Base-by-base conservation (phyloP, 2,329 filamentous ascomycete species). In the Sporothrix euskadiensis region DNA sequence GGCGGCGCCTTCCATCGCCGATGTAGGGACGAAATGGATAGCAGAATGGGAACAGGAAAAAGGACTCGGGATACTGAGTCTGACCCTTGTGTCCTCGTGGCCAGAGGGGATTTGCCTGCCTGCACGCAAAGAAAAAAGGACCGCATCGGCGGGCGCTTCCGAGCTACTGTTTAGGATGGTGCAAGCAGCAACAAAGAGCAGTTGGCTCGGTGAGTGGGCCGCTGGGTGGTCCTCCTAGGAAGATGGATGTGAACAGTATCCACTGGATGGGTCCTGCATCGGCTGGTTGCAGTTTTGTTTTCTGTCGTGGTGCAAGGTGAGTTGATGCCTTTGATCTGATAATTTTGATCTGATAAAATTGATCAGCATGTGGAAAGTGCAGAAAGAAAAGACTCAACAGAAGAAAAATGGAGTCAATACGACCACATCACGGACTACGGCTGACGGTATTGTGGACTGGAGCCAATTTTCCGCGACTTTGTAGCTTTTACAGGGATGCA, bases 321-420 rank as follows among this genome's bases (percentile, higher is more conserved):
- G 44, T 14, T 16, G 41, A 47, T 66, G 22, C 22, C 22, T 65
- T 65, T 47, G 61, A 66, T 66, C 61, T 47, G 61, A 47, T 66
- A 66, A 47, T 30, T 22, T 63, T 30, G 14, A 47, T 30, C n/a
- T 16, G 61, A 65, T 44, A 65, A 41, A 14, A 44, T 16, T 41
- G 61, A 44, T 47, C 39, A 66, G 5, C 61, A 12, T 1, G 39
- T 14, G n/a, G n/a, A 26, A 56, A 22, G 52, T 26, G 10, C 10
- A 10, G 5, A 65, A 65, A 16, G 3, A 16, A 14, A 47, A 32
- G 19, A 12, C 14, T 4, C 6, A 39, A 54, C 7, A 26, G 52
- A 52, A 19, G 47, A 19, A 52, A 19, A 59, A 35, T 32, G 56
- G 56, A 59, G 30, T 26, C 22, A 59, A 59, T 59, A 59, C 30